These are phyloP conservation scores for Boletus semigastroideus DNA, from an alignment of 1,284 basidiomycete genomes.

Conservation along the genomic window DNA sequence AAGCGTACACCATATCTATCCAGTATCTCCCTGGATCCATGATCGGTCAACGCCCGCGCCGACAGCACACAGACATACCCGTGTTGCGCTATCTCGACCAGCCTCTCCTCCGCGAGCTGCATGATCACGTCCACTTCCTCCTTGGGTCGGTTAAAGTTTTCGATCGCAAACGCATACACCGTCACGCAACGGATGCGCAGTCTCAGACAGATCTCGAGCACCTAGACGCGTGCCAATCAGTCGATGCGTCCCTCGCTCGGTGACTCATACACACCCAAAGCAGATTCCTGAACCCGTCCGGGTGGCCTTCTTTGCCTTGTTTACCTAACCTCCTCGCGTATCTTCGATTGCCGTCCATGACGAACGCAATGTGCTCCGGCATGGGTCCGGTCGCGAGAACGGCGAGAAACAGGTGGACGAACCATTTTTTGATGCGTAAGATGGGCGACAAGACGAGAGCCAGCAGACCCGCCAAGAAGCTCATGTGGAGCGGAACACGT, in stretches of 20 bases:
- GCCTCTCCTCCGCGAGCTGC: constrained; percentile 78
- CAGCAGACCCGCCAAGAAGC: constrained; percentile 15
- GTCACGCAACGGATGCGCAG: constrained; percentile 82
- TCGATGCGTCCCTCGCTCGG: no score
- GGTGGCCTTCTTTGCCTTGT: constrained; percentile 76
- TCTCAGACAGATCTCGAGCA: constrained; percentile 79
- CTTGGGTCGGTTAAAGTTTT: constrained; percentile 91
- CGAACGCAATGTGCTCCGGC: constrained; percentile 90
- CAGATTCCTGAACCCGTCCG: constrained; percentile 82
- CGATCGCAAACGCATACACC: constrained; percentile 95
- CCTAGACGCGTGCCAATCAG: constrained; percentile 43
- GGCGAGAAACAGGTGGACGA: constrained; percentile 46
- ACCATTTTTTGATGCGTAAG: constrained; percentile 22
- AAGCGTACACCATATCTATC: constrained; percentile 83
- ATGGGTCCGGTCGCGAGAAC: constrained; percentile 82
- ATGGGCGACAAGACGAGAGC: constrained; percentile 15
- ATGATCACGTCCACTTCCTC: constrained; percentile 90
- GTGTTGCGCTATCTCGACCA: constrained; percentile 80
- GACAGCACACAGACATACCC: constrained; percentile 54
- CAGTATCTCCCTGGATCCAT: constrained; percentile 61
- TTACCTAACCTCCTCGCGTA: constrained; percentile 78
- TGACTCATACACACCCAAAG: constrained; percentile 58
- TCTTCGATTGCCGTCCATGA: constrained; percentile 97
- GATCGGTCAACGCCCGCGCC: not conserved
- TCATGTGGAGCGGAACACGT: not conserved